Evolutionary conservation across 176 grass and related monocot genomes (phyloP).

Genomic region (Juncus effusus): DNA sequence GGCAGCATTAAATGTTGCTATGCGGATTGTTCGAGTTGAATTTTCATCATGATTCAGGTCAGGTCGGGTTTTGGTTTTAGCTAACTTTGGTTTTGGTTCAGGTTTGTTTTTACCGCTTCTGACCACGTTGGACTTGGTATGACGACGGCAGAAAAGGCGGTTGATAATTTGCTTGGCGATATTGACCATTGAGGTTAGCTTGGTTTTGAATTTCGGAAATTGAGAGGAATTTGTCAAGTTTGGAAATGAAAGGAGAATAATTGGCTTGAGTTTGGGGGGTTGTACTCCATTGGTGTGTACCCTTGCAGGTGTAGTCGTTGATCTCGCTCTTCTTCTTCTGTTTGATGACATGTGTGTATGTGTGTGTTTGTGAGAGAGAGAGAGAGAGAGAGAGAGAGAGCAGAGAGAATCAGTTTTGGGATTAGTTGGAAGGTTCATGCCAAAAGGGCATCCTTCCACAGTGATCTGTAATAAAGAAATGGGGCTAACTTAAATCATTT

Average conservation of each 20-base stretch:
- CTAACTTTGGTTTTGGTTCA: slow-evolving; percentile 1
- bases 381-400: slow-evolving; percentile 21
- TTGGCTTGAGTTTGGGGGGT: slow-evolving; percentile 25
- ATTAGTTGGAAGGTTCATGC: slow-evolving; percentile 24
- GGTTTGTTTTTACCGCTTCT: slow-evolving; percentile 16
- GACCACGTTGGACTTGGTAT: slow-evolving; percentile 38
- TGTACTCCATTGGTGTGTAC: slow-evolving; percentile 14
- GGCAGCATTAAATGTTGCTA: slow-evolving; percentile 93
- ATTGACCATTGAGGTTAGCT: slow-evolving; percentile 29
- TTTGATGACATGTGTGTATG: slow-evolving; percentile 17
- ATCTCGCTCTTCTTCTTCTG: slow-evolving; percentile 15
- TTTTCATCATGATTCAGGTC: neutral
- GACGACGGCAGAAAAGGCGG: slow-evolving; percentile 36
- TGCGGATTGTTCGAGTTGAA: slow-evolving; percentile 43
- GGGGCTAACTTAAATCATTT: neutral
- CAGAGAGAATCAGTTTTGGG: slow-evolving; percentile 27
- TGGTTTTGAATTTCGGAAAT: slow-evolving; percentile 4
- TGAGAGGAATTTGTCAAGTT: slow-evolving; percentile 7
- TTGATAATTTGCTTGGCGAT: slow-evolving; percentile 26
- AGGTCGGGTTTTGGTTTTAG: neutral
- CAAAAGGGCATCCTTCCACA: slow-evolving; percentile 14
- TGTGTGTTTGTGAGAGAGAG: neutral
- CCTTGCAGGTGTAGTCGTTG: slow-evolving; percentile 4
- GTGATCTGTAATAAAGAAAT: slow-evolving; percentile 18
- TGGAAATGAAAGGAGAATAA: slow-evolving; percentile 21